Percentiles rank a stretch among this genome's conserved stretches.
phyloP scores from a whole-genome alignment of 306 rosid species.

The Gastrolobium bilobum region DNA sequence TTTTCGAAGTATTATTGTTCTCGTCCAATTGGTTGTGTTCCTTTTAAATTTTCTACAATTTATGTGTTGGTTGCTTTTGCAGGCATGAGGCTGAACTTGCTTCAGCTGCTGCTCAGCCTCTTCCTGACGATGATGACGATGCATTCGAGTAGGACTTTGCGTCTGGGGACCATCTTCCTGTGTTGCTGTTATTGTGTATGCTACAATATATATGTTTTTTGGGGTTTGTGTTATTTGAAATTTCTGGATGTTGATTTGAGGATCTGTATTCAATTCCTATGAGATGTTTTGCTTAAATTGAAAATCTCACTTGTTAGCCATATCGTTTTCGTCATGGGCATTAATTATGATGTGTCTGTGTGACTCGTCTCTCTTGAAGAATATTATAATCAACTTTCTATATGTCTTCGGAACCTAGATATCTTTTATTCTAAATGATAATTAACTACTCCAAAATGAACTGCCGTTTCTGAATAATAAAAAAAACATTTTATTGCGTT shows the following conservation, averaged over 20 bases:
- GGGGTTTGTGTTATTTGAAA: slow-evolving; percentile 36
- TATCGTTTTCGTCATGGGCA: background rate
- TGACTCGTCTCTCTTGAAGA: too few relatives aligned
- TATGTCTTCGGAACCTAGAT: too few relatives aligned
- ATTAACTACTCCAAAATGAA: too few relatives aligned
- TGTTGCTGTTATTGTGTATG: slow-evolving; percentile 49
- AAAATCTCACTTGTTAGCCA: background rate
- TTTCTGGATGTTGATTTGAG: slow-evolving; percentile 37
- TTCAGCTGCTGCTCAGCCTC: slow-evolving; percentile 77
- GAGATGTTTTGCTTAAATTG: slow-evolving; percentile 18
- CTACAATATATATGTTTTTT: slow-evolving; percentile 37
- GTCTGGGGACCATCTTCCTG: slow-evolving; percentile 15
- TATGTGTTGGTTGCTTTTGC: slow-evolving; percentile 15
- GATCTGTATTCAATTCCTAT: background rate
- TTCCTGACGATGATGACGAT: slow-evolving; percentile 85
- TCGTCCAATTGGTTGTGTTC: background rate
- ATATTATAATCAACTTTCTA: too few relatives aligned
- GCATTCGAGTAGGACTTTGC: slow-evolving; percentile 61
- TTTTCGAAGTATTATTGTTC: background rate
- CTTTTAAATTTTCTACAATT: background rate
- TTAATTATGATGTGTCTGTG: too few relatives aligned
- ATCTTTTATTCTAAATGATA: too few relatives aligned
- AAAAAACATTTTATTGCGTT: too few relatives aligned
- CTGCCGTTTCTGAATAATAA: too few relatives aligned
- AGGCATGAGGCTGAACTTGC: slow-evolving; percentile 82